Evolutionary conservation across 2,329 filamentous ascomycete genomes (phyloP), one percentile per base, ranked within the genome.

Genomic region (Diaporthe amygdali): DNA sequence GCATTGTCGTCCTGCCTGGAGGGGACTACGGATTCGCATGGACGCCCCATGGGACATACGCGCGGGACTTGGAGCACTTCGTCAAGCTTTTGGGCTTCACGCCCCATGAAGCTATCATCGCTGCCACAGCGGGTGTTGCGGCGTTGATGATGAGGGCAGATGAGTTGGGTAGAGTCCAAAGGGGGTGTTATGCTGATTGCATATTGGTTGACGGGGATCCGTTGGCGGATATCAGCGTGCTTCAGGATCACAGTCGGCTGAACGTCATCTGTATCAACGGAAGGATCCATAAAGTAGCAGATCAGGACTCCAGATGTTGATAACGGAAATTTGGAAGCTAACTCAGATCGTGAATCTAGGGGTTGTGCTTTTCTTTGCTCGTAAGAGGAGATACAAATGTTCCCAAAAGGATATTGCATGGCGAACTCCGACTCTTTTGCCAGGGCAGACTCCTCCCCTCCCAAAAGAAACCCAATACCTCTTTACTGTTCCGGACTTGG

Each of bases 261-360:
- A 81, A 85, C 71, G 75, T 85, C 20, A 86, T 86, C 37, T 78
- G 84, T 68, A 85, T 87, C 72, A 87, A 86, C 69, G 84, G 85
- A 0, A 76, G 83, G 5, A 77, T 86, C 14, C 83, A 85, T 72
- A 86, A 86, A 30, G 68, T 49, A 0, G 61, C 15, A 30, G n/a
- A 46, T 17, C 46, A 54, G 61, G 71, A 70, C 22, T 12, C 2
- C 37, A 30, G 15, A 12, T 44, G 4, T 1, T 52, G 5, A 41
- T 7, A 47, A 2, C 44, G n/a, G 3, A 22, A 46, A n/a, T 22
- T 5, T 7, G n/a, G n/a, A n/a, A n/a, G n/a, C n/a, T n/a, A n/a
- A n/a, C n/a, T n/a, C n/a, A n/a, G n/a, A n/a, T n/a, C n/a, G n/a
- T n/a, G n/a, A n/a, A n/a, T n/a, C n/a, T n/a, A n/a, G n/a, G n/a